Evolutionary conservation across 805 yeast genomes (phyloP), one percentile per base, ranked within the genome.

Genomic region (Ogataea henricii): DNA sequence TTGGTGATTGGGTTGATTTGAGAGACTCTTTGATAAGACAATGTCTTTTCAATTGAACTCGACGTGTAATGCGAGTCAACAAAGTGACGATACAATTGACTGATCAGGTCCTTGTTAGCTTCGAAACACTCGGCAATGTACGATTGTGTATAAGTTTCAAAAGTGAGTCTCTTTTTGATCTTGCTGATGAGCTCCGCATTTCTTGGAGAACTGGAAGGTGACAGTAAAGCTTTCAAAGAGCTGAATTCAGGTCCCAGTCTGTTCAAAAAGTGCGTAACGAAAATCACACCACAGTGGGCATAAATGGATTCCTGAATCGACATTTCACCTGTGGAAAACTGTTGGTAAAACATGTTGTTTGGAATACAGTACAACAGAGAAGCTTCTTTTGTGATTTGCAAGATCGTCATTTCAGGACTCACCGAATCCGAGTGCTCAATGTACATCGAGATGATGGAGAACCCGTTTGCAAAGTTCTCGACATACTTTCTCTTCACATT

Each of bases 231-330:
- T 50, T 81, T 68, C 62, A 92, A 75, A 39, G 89, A 78, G 56
- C 76, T 80, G 68, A 87, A 91, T 69, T 91, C 97, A 2, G 95
- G 82, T 25, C 98, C 97, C 63, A 92, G 77, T 64, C 98, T 80
- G 74, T 94, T 94, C 68, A 92, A 78, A 72, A 92, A 94, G 70
- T 94, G 98, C 29, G 96, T 85, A 43, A 89, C 96, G 65, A 94
- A 92, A 52, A 89, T 87, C 38, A 87, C 85, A 59, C 92, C 96
- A 67, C 90, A 86, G 67, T 92, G 98, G 38, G 97, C 95, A 66
- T 94, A 94, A 48, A 90, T 85, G 39, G 91, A 82, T 71, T 94
- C 99, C 71, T 92, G 98, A 58, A 95, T 82, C 1, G 97, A 90
- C 68, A 92, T 78, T 56, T 82, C 83, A 46, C 92, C 86, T 43